These are phyloP conservation scores for Curvularia verruculosa DNA, from an alignment of 2,329 filamentous ascomycete species.

Conservation along the genomic window DNA sequence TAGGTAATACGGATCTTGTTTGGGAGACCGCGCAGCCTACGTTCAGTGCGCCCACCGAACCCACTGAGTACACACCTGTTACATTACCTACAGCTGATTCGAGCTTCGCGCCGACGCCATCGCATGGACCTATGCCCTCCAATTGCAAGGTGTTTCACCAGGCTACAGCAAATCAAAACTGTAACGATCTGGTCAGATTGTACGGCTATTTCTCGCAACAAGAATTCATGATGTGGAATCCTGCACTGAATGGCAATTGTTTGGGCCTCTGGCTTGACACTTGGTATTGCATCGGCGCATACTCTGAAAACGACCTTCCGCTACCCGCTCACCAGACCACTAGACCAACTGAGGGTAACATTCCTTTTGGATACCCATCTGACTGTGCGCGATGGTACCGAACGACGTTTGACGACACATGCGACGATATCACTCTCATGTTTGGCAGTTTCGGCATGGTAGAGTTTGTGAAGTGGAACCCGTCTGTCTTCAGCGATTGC, in stretches of 20 bases:
- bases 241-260: constrained; percentile 2
- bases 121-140: not conserved
- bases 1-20: not conserved
- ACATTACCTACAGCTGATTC: not conserved
- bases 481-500: constrained; percentile 1
- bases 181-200: not conserved
- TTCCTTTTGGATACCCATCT: not conserved
- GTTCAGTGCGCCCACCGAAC: constrained; percentile 3
- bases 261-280: constrained; percentile 2
- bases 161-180: constrained; percentile 1
- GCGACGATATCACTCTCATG: constrained; percentile 1
- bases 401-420: not conserved
- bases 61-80: not conserved
- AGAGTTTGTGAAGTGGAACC: constrained; percentile 5
- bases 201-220: constrained; percentile 7
- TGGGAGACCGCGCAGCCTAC: not conserved
- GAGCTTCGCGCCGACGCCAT: not conserved
- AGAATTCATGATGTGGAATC: constrained; percentile 3
- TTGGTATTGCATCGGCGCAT: constrained; percentile 6
- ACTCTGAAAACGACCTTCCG: not conserved
- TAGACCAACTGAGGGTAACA: constrained; percentile 3
- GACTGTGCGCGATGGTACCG: constrained; percentile 2
- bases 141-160: constrained; percentile 2
- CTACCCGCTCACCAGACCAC: constrained; percentile 1
- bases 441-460: constrained; percentile 1